Conservation (phyloP, 352 stramenopile species). For the Phytophthora ramorum region DNA sequence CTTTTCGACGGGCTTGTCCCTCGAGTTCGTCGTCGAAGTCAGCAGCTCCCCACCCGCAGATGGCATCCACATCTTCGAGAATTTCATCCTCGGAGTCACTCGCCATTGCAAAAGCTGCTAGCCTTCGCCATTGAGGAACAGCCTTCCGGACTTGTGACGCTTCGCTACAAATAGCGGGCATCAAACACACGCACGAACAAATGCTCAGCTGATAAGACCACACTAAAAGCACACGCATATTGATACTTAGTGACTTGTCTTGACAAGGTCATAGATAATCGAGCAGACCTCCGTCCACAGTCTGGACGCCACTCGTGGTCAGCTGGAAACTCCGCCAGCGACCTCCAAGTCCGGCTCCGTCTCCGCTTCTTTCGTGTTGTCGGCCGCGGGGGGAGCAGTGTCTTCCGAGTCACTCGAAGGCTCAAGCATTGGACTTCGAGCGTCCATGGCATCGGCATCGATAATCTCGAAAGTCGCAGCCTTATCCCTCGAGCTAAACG, state of each 20-base stretch:
- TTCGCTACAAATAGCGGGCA: slow-evolving; percentile 28
- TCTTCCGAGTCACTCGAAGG: slow-evolving; percentile 25
- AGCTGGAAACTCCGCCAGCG: slow-evolving; percentile 12
- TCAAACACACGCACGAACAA: slow-evolving; percentile 1
- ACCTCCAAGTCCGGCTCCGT: slow-evolving; percentile 28
- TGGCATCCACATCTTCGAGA: slow-evolving; percentile 14
- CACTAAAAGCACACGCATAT: slow-evolving; percentile 16
- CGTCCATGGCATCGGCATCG: slow-evolving; percentile 64
- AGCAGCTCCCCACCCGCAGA: slow-evolving; percentile 35
- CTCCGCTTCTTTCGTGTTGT: slow-evolving; percentile 19
- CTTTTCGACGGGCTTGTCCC: neutral
- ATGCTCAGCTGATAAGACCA: slow-evolving; percentile 3
- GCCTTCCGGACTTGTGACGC: no score
- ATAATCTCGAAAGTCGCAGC: slow-evolving; percentile 66
- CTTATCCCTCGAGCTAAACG: slow-evolving; percentile 66
- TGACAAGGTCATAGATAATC: slow-evolving; percentile 12
- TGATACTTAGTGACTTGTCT: slow-evolving; percentile 27
- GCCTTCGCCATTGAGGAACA: slow-evolving; percentile 6
- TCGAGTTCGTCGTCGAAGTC: slow-evolving; percentile 33
- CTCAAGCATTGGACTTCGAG: slow-evolving; percentile 40
- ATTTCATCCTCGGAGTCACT: slow-evolving; percentile 14
- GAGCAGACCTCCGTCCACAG: neutral
- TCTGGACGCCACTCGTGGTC: slow-evolving; percentile 3
- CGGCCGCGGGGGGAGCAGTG: neutral
- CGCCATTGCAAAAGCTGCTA: slow-evolving; percentile 3